phyloP scores from a whole-genome alignment of 2,329 filamentous ascomycete species.

The Aureobasidium musti region DNA sequence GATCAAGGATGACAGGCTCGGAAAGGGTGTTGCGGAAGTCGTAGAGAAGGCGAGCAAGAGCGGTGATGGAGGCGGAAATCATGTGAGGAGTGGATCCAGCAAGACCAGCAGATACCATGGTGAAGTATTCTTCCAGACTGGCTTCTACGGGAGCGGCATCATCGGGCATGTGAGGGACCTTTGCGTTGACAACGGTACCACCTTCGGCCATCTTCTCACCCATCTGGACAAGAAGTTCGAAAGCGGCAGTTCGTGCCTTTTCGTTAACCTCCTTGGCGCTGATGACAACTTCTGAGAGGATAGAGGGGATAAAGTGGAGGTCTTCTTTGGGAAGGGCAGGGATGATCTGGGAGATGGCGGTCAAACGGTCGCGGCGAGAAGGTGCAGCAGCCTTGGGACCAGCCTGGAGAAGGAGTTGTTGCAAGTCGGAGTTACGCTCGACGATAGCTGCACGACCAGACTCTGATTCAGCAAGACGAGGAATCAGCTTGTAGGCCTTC shows the following conservation, averaged over 20 bases:
- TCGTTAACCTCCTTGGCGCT: constrained; percentile 98
- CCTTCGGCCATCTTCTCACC: constrained; percentile 77
- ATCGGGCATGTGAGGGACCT: constrained; percentile 79
- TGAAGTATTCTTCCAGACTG: constrained; percentile 92
- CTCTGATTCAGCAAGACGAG: constrained; percentile 79
- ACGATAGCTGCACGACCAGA: constrained; percentile 73
- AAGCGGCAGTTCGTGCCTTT: constrained; percentile 83
- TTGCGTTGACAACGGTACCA: constrained; percentile 77
- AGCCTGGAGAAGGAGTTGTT: constrained; percentile 75
- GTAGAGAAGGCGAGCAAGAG: constrained; percentile 88
- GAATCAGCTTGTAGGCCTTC: constrained; percentile 98
- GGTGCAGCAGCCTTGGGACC: constrained; percentile 84
- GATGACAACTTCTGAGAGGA: constrained; percentile 92
- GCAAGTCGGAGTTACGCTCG: constrained; percentile 75
- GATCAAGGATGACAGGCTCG: constrained; percentile 70
- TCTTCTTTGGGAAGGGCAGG: constrained; percentile 74
- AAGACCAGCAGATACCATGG: constrained; percentile 95
- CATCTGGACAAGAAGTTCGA: constrained; percentile 86
- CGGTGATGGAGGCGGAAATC: constrained; percentile 96
- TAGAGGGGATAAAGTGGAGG: constrained; percentile 88
- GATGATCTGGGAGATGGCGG: constrained; percentile 78
- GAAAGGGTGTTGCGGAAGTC: constrained; percentile 77
- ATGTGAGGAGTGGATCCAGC: constrained; percentile 93
- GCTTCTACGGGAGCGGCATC: constrained; percentile 77
- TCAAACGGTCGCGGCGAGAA: constrained; percentile 79